A percentile compares a stretch with the other conserved stretches of the same genome.
phyloP scores from a whole-genome alignment of 331 rosid species.

The Saraca asoca region DNA sequence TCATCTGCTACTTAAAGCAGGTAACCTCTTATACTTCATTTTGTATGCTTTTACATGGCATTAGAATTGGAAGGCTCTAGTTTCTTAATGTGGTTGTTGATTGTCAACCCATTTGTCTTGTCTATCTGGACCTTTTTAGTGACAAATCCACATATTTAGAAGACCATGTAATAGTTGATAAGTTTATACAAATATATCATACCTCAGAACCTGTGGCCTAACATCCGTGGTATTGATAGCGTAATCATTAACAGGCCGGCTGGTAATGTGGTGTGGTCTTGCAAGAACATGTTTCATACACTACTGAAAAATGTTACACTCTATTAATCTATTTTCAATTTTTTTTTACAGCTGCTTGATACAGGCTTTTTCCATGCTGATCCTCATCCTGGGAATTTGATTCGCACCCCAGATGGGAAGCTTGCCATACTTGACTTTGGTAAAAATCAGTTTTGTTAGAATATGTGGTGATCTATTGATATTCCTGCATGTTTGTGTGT shows the following conservation, averaged over 20 bases:
- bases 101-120: slow-evolving; percentile 19
- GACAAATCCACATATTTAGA: background rate
- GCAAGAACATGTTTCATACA: background rate
- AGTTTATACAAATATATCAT: background rate
- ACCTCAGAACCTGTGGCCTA: slow-evolving; percentile 7
- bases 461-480: slow-evolving; percentile 32
- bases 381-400: slow-evolving; percentile 98
- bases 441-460: slow-evolving; percentile 43
- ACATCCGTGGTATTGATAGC: slow-evolving; percentile 6
- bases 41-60: background rate
- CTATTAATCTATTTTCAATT: slow-evolving; percentile 35
- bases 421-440: slow-evolving; percentile 98
- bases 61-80: background rate
- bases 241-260: background rate
- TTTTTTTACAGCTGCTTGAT: slow-evolving; percentile 79
- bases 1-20: slow-evolving; percentile 98
- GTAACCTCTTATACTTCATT: slow-evolving; percentile 41
- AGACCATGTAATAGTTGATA: slow-evolving; percentile 6
- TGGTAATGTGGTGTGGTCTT: slow-evolving; percentile 5
- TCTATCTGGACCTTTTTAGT: background rate
- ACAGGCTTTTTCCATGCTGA: slow-evolving; percentile 98
- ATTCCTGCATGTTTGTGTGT: too few species aligned
- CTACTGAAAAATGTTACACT: slow-evolving; percentile 1
- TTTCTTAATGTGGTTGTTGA: slow-evolving; percentile 13
- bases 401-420: slow-evolving; percentile 98